Conservation (phyloP, 1,284 basidiomycete genomes). For the Trichosporon sp. region DNA sequence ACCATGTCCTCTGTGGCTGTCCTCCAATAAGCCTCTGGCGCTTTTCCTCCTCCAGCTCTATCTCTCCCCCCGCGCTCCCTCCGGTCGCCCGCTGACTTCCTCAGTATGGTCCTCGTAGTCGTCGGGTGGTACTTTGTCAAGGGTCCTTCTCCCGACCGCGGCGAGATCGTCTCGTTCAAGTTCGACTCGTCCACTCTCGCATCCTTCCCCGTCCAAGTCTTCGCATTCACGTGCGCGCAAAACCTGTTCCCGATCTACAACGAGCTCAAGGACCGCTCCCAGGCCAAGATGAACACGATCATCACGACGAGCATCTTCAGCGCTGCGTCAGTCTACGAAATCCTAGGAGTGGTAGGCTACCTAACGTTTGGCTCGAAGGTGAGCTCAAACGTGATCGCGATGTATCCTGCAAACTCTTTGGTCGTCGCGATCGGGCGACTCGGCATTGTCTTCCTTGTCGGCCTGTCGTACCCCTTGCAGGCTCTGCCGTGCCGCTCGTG, state of each 20-base stretch:
- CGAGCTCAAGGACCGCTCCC: constrained; percentile 75
- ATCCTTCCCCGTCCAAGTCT: constrained; percentile 90
- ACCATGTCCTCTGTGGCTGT: no score
- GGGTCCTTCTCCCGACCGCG: constrained; percentile 35
- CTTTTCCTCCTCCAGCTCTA: no score
- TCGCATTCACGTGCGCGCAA: constrained; percentile 86
- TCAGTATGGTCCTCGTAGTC: constrained; percentile 62
- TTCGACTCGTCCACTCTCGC: constrained; percentile 50
- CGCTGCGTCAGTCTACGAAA: constrained; percentile 69
- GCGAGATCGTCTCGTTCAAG: constrained; percentile 37
- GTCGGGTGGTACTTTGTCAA: constrained; percentile 47
- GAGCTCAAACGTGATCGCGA: constrained; percentile 83
- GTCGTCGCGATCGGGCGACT: constrained; percentile 90
- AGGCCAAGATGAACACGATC: constrained; percentile 78
- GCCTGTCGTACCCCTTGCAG: constrained; percentile 88
- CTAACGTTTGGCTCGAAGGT: constrained; percentile 90
- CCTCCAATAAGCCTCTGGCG: no score
- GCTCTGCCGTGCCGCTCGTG: constrained; percentile 90
- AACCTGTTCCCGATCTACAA: constrained; percentile 92
- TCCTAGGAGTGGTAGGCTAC: constrained; percentile 59
- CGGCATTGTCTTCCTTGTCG: constrained; percentile 83
- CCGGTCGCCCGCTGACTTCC: no score
- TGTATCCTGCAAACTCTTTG: constrained; percentile 65
- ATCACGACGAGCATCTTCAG: constrained; percentile 79
- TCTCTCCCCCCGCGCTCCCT: no score